Evolutionary conservation across 371 early-diverging fungal species (phyloP).

Genomic region (Gilbertella persicaria): DNA sequence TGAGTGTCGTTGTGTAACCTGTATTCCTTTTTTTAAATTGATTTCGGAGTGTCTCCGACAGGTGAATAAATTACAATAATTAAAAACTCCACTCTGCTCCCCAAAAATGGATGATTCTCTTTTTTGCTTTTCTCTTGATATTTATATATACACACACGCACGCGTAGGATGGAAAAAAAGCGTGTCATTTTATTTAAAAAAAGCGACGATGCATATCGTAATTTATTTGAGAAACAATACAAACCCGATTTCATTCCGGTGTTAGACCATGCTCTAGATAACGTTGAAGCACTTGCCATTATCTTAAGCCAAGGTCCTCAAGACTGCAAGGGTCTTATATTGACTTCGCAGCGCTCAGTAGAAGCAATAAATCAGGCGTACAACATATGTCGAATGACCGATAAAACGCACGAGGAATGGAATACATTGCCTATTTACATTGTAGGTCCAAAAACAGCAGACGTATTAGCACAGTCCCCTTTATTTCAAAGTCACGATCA

Average conservation of each 20-base stretch:
- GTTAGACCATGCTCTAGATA: constrained; percentile 27
- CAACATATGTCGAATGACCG: not conserved
- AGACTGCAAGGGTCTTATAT: constrained; percentile 22
- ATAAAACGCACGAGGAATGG: constrained; percentile 20
- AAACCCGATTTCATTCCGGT: constrained; percentile 38
- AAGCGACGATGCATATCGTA: constrained; percentile 25
- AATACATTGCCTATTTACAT: constrained; percentile 32
- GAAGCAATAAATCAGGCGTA: constrained; percentile 27
- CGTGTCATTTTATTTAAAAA: constrained; percentile 32
- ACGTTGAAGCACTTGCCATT: constrained; percentile 13
- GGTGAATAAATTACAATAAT: not conserved
- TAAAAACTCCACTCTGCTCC: not conserved
- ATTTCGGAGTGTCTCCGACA: not conserved
- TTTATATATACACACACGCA: not conserved
- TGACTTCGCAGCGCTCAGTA: constrained; percentile 47
- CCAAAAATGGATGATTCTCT: not conserved
- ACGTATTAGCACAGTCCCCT: constrained; percentile 17
- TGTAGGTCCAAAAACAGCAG: constrained; percentile 57
- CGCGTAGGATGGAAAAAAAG: constrained; percentile 3
- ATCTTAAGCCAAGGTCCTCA: constrained; percentile 25
- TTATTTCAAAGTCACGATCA: constrained; percentile 23
- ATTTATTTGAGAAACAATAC: constrained; percentile 12
- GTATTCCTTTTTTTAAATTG: not conserved
- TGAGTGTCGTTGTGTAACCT: not conserved
- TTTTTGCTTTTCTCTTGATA: not conserved